Percentiles rank a stretch among this genome's conserved stretches.
Conservation (phyloP, 257 asterid species). For the Hygrophila difformis region DNA sequence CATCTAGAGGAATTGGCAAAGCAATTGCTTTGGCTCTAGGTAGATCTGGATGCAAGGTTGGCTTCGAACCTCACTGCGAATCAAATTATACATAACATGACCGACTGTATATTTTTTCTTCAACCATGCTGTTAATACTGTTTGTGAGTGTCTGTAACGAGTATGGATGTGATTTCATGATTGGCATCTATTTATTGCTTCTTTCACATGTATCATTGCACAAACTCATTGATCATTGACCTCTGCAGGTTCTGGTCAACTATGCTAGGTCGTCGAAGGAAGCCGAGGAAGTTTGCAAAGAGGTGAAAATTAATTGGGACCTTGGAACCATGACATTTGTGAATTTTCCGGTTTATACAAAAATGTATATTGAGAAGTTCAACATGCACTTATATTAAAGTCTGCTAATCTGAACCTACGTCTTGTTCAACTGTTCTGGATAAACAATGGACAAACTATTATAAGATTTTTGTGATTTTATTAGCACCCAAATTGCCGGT, state of each 20-base stretch:
- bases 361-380: too few species aligned
- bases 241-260: constrained; percentile 77
- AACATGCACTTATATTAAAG: too few species aligned
- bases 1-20: constrained; percentile 93
- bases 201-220: background rate
- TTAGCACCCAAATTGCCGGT: too few species aligned
- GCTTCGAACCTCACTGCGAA: background rate
- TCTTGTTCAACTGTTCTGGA: too few species aligned
- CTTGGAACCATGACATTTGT: too few species aligned
- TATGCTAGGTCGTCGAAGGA: constrained; percentile 96
- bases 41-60: constrained; percentile 93
- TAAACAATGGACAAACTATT: too few species aligned
- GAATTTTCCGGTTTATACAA: too few species aligned
- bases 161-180: background rate
- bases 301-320: constrained; percentile 24
- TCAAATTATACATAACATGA: too few species aligned
- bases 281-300: constrained; percentile 82
- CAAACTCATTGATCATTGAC: constrained; percentile 14
- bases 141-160: constrained; percentile 3
- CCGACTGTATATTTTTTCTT: too few species aligned
- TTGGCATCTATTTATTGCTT: background rate
- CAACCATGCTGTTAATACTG: background rate
- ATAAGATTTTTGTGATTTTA: too few species aligned
- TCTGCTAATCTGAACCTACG: too few species aligned
- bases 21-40: constrained; percentile 90